Conservation (phyloP, 139 green algal species). For the Tetradesmus lagerheimii region DNA sequence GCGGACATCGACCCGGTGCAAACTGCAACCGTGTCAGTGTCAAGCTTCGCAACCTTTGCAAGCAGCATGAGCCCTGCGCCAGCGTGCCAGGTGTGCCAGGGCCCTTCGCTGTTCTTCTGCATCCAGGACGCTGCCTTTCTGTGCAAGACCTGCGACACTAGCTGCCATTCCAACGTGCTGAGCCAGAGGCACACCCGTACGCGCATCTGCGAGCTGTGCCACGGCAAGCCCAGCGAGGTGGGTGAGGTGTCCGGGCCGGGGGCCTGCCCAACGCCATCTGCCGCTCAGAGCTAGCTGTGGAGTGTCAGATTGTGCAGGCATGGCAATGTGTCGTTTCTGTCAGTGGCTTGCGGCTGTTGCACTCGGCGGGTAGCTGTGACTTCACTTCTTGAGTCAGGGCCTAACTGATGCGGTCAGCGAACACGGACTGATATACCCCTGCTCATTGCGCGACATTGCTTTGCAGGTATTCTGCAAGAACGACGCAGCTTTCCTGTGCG, state of each 20-base stretch:
- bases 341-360: too few relatives aligned
- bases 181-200: constrained; percentile 50
- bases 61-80: neutral
- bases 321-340: too few relatives aligned
- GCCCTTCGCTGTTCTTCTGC: constrained; percentile 54
- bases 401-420: neutral
- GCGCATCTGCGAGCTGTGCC: constrained; percentile 44
- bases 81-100: constrained; percentile 54
- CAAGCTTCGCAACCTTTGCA: neutral
- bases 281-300: too few relatives aligned
- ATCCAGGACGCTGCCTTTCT: constrained; percentile 57
- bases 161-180: constrained; percentile 62
- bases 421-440: neutral
- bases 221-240: neutral
- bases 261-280: too few relatives aligned
- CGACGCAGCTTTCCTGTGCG: constrained; percentile 55
- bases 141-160: constrained; percentile 59
- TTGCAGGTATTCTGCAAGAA: constrained; percentile 50
- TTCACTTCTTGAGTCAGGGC: neutral
- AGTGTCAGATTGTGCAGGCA: too few relatives aligned
- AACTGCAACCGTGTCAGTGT: neutral
- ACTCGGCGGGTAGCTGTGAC: neutral
- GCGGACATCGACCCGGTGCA: neutral
- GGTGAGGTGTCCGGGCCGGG: neutral
- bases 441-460: too few relatives aligned